Base-by-base conservation (phyloP, 2,329 filamentous ascomycete genomes). In the Penicillium sp. region DNA sequence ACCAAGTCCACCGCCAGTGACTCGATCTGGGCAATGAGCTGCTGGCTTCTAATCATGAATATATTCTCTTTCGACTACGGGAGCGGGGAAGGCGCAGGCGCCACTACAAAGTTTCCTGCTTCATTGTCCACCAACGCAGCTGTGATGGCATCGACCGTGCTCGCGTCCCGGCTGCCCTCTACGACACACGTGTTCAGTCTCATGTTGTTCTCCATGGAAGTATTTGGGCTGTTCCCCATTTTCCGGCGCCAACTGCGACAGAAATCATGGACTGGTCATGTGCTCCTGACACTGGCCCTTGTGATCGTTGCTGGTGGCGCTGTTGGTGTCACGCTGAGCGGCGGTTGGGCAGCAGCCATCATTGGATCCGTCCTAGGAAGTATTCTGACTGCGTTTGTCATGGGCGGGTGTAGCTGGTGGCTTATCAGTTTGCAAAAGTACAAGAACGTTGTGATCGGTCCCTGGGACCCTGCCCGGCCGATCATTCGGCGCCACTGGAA, bases 41-140 rank as follows among this genome's bases (percentile, higher is more conserved):
- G 90, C 69, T 94, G 92, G 86, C 82, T 99, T 43, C 85, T 99
- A 60, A 85, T 89, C 67, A 93, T 97, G 76, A 99, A 99, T 73
- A 91, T 97, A 59, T 95, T 96, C 75, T 97, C 95, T 72, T 97
- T 97, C 70, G 94, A 99, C 79, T 99, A 99, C 74, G 90, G 90
- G 11, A 89, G 89, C 51, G 72, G 72, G 13, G 72, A 75, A 53
- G 72, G 72, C 62, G 71, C 73, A 26, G 72, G 69, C 60, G 74
- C 74, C 54, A 76, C 74, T 24, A 79, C 75, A 26, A 80, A 78
- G 46, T 82, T 82, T 44, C 82, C 82, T 2, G 82, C 82, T 31
- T 82, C 85, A 4, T 81, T 97, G 5, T 96, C 91, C 10, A 99
- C 94, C 24, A 99, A 97, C 64, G 94, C 94, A 2, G 94, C 93